Base-by-base conservation (phyloP, 2,329 filamentous ascomycete genomes). In the Fusarium coffeatum region DNA sequence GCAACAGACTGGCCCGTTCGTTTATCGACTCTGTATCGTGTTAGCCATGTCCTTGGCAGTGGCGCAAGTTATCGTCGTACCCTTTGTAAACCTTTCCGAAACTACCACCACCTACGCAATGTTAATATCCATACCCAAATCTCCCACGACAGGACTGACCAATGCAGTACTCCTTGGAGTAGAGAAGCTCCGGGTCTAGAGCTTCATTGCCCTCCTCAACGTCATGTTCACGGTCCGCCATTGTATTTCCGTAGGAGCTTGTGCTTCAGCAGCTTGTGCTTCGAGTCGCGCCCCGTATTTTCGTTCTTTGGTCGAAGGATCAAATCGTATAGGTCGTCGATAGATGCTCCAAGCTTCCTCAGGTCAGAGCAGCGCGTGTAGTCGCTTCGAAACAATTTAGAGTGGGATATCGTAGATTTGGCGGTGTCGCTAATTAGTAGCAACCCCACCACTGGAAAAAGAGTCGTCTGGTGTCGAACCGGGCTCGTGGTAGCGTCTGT, bases 21-120 rank as follows among this genome's bases (percentile, higher is more conserved):
- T 78, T 96, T 97, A 83, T 98, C 95, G 72, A 98, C 93, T 63
- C 92, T 96, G 73, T n/a, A 27, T 25, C 32, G 37, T 32, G 55
- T 72, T 53, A 73, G 71, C 22, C n/a, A 28, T 16, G 11, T 5
- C 1, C 15, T 30, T 13, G 22, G 6, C 5, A 15, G 20, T n/a
- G 7, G 23, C n/a, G 18, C 23, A 37, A 47, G n/a, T 47, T 13
- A 23, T 65, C 42, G 55, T 53, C 65, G 48, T 85, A 94, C 93
- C 96, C 96, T 87, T 98, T 98, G 87, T 95, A 99, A 67, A 99
- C 96, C 82, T 97, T 97, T 77, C 96, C 96, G 83, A 99, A 99
- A 81, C 95, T 98, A 66, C 96, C 96, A 74, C 96, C 96, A 74
- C 96, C 95, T 94, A 76, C 57, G 66, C 32, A 57, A 63, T 67